Evolutionary conservation across 2,329 filamentous ascomycete species (phyloP), one percentile per base, ranked within the genome.

Genomic region (Fusarium piperis): DNA sequence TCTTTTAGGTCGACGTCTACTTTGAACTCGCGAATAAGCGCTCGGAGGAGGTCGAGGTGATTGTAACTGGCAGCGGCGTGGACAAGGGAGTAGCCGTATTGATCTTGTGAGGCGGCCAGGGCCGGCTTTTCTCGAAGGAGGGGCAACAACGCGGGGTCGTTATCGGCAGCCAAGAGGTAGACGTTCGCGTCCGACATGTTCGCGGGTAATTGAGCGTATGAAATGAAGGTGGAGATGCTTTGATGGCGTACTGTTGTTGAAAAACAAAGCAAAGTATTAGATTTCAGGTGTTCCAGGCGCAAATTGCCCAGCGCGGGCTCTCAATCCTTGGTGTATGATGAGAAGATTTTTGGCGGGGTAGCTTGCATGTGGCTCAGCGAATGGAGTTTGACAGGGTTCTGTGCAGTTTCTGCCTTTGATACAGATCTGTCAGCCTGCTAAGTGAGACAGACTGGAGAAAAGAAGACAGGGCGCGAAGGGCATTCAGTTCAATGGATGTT

Each of bases 1-100:
- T 99, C 96, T 73, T 88, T 89, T 59, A 98, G 85, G 79, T 98
- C 92, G 53, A 94, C 89, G 67, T 95, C 85, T 26, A 95, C 95
- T 13, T 90, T 83, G 81, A 95, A 94, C 35, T 95, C 93, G 52
- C 85, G 85, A 30, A 97, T 86, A 7, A 99, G 87, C 1, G 89
- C 82, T 66, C 93, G 91, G 16, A 98, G 87, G 16, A 99, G 90
- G 62, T 93, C 89, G 36, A 94, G 83, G 79, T 98, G 95, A 79
- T 92, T 93, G 86, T 98, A 99, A 74, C 95, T 98, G 18, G 94
- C 92, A 16, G 95, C 94, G 59, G 96, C 96, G 82, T 99, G 96
- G 55, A 98, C 85, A 28, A 98, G 90, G 52, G 94, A 97, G 84
- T 99, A 99, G 77, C 96, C 96, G 78, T 98, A 93, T 66, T 92